Base-by-base conservation (phyloP, 2,329 filamentous ascomycete genomes). In the Penicillium carneum region DNA sequence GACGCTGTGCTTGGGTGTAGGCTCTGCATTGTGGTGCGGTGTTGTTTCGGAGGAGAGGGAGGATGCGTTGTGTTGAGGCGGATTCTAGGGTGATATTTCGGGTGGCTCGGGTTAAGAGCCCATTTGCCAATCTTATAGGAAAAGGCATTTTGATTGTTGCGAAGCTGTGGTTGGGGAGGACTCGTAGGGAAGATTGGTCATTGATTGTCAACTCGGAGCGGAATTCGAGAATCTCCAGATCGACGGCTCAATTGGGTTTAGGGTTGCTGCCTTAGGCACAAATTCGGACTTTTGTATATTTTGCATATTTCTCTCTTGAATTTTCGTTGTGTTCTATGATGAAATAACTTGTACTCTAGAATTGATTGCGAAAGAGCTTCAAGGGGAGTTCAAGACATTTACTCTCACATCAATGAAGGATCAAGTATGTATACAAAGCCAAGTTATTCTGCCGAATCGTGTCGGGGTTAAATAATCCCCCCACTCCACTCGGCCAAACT, bases 161-260 rank as follows among this genome's bases (percentile, higher is more conserved):
- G 20, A 26, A 48, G 43, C 39, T 59, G 47, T 49, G 49, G 49
- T 50, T 36, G 45, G 59, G 55, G 60, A 58, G 51, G 18, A 18
- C 45, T 36, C 1, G 8, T 14, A 45, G 48, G 26, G 47, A 57
- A 47, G 59, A 48, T 59, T 61, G 57, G 39, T 54, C 23, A 59
- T 51, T 38, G 31, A 45, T 58, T 50, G 55, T 51, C 42, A 54
- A 33, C 47, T 41, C 55, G 57, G 45, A 51, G 52, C 29, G 58
- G 59, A 56, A 60, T 66, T 60, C 58, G 61, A 70, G 64, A 68
- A 69, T 70, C 63, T 67, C 65, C 65, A 65, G 63, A 71, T 70
- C 51, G 55, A 62, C 65, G 59, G 60, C 65, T 31, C 29, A 29
- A 68, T 66, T 14, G 5, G 64, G 70, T 56, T 66, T 74, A 72